These are phyloP conservation scores for Corymbia maculata DNA, from an alignment of 345 rosid species.

Conservation along the genomic window DNA sequence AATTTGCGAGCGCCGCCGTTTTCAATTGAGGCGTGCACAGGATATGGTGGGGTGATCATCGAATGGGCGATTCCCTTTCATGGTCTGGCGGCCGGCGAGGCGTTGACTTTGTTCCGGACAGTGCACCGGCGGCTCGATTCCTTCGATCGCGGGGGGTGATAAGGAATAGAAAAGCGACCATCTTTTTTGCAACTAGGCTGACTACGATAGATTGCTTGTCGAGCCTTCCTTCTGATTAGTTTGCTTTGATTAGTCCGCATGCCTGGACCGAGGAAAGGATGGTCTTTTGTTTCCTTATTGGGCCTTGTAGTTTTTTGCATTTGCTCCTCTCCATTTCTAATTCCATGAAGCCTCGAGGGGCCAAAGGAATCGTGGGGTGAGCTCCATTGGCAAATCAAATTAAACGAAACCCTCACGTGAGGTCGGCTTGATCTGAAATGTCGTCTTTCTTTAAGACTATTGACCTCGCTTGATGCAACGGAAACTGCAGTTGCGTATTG, in stretches of 20 bases:
- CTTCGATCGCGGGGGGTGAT: neutral
- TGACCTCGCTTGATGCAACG: neutral
- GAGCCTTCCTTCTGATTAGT: neutral
- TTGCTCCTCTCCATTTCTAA: neutral
- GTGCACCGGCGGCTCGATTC: neutral
- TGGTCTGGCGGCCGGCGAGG: neutral
- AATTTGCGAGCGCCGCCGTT: neutral
- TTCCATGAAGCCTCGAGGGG: neutral
- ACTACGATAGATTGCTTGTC: neutral
- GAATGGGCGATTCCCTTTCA: neutral
- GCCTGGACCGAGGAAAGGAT: neutral
- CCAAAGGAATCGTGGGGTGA: neutral
- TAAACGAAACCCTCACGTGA: neutral
- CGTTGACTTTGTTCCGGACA: neutral
- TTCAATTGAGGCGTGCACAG: neutral
- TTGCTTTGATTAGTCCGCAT: neutral
- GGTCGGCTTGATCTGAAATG: neutral
- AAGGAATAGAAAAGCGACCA: neutral
- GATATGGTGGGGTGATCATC: neutral
- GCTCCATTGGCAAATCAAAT: neutral
- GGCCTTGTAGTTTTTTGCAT: neutral
- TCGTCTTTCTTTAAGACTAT: neutral
- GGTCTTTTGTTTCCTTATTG: neutral
- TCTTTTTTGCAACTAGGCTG: neutral
- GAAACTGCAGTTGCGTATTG: fast-evolving